Conservation (phyloP, 176 grass and related monocot species). For the Eragrostis nindensis region DNA sequence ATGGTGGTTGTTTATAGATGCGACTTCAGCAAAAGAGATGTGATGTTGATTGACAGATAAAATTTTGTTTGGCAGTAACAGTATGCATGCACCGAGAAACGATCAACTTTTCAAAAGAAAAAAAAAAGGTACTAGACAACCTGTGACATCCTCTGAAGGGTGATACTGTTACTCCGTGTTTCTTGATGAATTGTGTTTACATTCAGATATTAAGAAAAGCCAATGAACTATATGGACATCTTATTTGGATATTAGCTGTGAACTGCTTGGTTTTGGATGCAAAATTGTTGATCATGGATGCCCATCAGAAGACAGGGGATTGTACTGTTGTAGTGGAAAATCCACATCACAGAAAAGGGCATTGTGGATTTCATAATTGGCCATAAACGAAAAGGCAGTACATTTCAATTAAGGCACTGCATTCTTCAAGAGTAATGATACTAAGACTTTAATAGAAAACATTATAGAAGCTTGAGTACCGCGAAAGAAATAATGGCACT, state of each 20-base stretch:
- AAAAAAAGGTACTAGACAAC: not conserved
- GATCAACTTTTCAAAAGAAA: not conserved
- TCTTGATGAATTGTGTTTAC: not conserved
- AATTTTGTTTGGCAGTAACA: conserved; percentile 26
- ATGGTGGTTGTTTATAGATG: conserved; percentile 28
- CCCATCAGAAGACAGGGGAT: conserved; percentile 14
- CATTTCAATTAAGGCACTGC: not conserved
- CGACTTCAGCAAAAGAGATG: conserved; percentile 37
- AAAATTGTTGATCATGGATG: conserved; percentile 14
- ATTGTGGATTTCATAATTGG: conserved; percentile 25
- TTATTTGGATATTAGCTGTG: not conserved
- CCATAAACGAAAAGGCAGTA: conserved; percentile 20
- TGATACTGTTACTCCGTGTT: not conserved
- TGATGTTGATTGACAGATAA: conserved; percentile 31
- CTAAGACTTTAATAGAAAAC: not conserved
- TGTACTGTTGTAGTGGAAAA: conserved; percentile 46
- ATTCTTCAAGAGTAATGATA: conserved; percentile 15
- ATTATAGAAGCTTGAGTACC: conserved; percentile 14
- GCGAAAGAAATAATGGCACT: not conserved
- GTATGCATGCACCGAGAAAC: not conserved
- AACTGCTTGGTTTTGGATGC: not conserved
- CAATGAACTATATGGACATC: not conserved
- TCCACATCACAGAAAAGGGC: conserved; percentile 35
- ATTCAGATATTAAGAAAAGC: conserved; percentile 1
- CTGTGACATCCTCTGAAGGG: conserved; percentile 1